Evolutionary conservation across 2,329 filamentous ascomycete species (phyloP), one percentile per base, ranked within the genome.

Genomic region (Talaromyces sp.): DNA sequence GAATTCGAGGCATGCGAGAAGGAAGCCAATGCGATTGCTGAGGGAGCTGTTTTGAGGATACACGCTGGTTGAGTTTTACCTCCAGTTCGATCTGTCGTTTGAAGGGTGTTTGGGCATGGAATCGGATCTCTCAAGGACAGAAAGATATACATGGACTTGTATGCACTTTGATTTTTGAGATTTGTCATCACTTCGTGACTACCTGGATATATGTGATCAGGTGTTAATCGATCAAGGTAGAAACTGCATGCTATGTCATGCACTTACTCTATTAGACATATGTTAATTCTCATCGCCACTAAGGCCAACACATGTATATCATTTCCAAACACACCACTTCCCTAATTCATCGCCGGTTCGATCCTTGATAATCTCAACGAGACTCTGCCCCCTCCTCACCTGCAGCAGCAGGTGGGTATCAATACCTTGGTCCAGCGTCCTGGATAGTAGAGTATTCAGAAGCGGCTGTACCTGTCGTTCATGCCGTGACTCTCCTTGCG

Each of bases 1-100:
- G 78, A 78, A 63, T 74, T 81, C 61, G 68, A 68, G 33, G 75
- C 72, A 64, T 79, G 75, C 66, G 78, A 80, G 67, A 72, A 73
- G 39, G 78, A 80, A 66, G 78, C 78, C 19, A 75, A 75, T 54
- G 74, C 75, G 9, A 73, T 82, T 39, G 76, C 77, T n/a, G 79
- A 81, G 64, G 72, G 80, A 47, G 78, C 79, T n/a, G 76, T 81
- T 60, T 70, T 82, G 50, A 72, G 79, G 50, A 75, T 75, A 43
- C 54, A 64, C 22, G 57, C 54, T 35, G 56, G 41, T 47, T 59
- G 19, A 58, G 31, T 35, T 54, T 6, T 8, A 35, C 17, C 17
- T 35, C 35, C 10, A 22, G 22, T 35, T 33, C 10, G 49, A 54
- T 54, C 31, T 35, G 31, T 54, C 27, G 10, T 19, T 22, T 31